These are phyloP conservation scores for Paraconiothyrium sp. DNA, from an alignment of 2,329 filamentous ascomycete genomes.

Conservation along the genomic window DNA sequence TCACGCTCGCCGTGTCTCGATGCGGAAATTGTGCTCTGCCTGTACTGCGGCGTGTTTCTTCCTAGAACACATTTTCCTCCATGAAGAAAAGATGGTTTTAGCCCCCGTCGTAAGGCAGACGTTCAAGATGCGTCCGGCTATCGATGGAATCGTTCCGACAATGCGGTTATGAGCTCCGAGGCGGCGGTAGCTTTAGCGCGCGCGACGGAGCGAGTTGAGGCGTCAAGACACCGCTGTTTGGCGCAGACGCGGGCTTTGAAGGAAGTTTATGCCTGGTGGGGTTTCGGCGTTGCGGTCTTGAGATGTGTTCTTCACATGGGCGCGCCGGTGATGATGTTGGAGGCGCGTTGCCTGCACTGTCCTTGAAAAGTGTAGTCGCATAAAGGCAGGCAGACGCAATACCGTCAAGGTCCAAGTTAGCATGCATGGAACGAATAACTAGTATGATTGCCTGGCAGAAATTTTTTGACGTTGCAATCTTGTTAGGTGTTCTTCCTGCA, in stretches of 20 bases:
- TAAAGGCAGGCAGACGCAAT: too few species aligned
- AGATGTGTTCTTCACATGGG: background rate
- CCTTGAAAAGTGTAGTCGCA: too few species aligned
- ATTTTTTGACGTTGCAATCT: background rate
- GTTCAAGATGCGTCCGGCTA: background rate
- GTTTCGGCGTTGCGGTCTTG: background rate
- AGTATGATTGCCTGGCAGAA: too few species aligned
- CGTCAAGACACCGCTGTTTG: constrained; percentile 8
- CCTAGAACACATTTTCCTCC: background rate
- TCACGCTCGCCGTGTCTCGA: background rate
- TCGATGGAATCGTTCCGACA: constrained; percentile 8
- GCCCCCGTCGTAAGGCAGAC: background rate
- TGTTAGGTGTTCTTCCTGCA: too few species aligned
- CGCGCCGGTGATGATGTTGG: too few species aligned
- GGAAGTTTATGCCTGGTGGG: background rate
- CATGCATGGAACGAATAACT: too few species aligned
- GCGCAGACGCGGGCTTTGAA: constrained; percentile 2
- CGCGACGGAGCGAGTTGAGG: constrained; percentile 2
- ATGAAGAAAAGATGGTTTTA: constrained; percentile 1
- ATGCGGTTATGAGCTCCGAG: background rate
- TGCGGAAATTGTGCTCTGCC: background rate
- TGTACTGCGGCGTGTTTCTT: too few species aligned
- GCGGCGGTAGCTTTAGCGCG: constrained; percentile 11
- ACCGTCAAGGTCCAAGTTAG: too few species aligned
- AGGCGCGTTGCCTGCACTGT: too few species aligned